These are phyloP conservation scores for Didymella glomerata DNA, from an alignment of 2,329 filamentous ascomycete genomes.

Conservation along the genomic window DNA sequence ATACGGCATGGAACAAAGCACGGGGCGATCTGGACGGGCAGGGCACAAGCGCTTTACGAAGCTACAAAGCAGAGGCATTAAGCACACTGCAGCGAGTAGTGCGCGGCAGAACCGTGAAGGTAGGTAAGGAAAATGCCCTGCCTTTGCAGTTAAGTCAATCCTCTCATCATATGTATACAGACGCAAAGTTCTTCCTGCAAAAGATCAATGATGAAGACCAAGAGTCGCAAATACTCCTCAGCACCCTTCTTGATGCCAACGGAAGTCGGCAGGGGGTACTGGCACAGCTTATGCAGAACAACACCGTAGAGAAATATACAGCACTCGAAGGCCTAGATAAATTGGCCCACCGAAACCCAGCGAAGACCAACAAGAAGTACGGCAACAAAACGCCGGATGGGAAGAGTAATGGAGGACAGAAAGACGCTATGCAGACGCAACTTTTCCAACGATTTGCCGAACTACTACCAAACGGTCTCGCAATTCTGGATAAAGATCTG, in stretches of 20 bases:
- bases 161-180: conserved; percentile 17
- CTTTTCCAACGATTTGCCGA: conserved; percentile 58
- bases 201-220: conserved; percentile 21
- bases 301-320: conserved; percentile 34
- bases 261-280: conserved; percentile 44
- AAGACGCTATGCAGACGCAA: conserved; percentile 50
- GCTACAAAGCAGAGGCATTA: conserved; percentile 47
- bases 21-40: conserved; percentile 46
- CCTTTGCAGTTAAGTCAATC: conserved; percentile 2
- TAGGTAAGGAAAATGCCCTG: conserved; percentile 42
- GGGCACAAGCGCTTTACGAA: conserved; percentile 45
- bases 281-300: conserved; percentile 42
- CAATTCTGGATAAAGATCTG: conserved; percentile 56
- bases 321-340: conserved; percentile 38
- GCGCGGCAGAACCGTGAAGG: conserved; percentile 49
- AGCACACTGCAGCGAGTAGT: conserved; percentile 46
- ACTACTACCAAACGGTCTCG: conserved; percentile 56
- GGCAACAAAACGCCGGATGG: conserved; percentile 17
- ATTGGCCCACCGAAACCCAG: conserved; percentile 25
- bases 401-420: conserved; percentile 18
- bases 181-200: conserved; percentile 41
- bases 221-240: conserved; percentile 41
- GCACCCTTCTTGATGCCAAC: conserved; percentile 43
- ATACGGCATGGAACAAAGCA: conserved; percentile 53
- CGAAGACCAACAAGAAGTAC: conserved; percentile 19